Base-by-base conservation (phyloP, 805 yeast genomes). In the Candida corydali region DNA sequence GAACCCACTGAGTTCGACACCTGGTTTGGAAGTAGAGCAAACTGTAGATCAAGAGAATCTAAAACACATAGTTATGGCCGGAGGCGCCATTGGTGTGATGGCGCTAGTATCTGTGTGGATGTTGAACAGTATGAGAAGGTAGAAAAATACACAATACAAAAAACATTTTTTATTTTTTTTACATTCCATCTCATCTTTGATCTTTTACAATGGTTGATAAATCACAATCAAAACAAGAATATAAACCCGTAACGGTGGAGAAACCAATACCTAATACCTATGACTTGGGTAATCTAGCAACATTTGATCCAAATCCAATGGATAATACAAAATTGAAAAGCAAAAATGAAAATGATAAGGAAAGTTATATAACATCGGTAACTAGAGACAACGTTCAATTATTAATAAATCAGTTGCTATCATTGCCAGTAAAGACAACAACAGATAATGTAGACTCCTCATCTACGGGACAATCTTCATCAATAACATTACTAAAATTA, bases 321-420 rank as follows among this genome's bases (percentile, higher is more conserved):
- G 94, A 86, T 46, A 68, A 70, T 27, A 65, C 67, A 11, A 70
- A 76, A 46, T 63, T 86, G 34, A 71, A 72, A 23, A 19, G 8
- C 16, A 17, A 23, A 24, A 74, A 82, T 49, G 70, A 73, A 14
- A 54, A 54, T 26, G 66, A 72, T 29, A 78, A 76, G 51, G 95
- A 88, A 57, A 73, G 65, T 32, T 75, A 82, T 43, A 64, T 93
- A 42, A 69, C 72, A 36, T 63, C 75, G 5, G 67, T 78, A 14
- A 78, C 96, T 25, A 80, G 99, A 66, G 98, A 91, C 54, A 89
- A 93, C 59, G 86, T 86, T 19, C 99, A 93, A 65, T 72, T 91
- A 40, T 70, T 93, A 51, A 79, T 93, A 51, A 89, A 89, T 63
- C 98, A 93, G 66, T 69, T 93, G 17, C 70, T 93, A 40, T 86